Base-by-base conservation (phyloP, 2,329 filamentous ascomycete species). In the Phaeosphaeria sp. region DNA sequence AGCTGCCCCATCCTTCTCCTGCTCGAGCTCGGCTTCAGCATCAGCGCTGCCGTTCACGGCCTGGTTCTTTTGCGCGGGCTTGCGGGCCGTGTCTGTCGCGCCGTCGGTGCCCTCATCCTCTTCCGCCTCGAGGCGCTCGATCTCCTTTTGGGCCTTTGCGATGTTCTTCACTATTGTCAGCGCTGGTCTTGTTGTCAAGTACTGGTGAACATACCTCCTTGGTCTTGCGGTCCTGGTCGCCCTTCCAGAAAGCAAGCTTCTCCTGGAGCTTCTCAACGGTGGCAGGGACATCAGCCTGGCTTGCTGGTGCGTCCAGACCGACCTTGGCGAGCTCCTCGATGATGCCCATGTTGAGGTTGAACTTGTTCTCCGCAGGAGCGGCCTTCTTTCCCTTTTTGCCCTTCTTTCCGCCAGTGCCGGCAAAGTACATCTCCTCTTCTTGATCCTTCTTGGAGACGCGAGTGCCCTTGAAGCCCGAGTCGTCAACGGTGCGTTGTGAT, bases 141-240 rank as follows among this genome's bases (percentile, higher is more conserved):
- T 96, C 79, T 97, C 93, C 80, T 94, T 94, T 84, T 97, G 90
- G 60, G 95, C 95, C 81, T 97, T 97, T 64, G 92, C 91, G 60
- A 98, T 90, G 84, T 99, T 99, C 95, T 98, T 30, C 22, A 23
- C 20, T 50, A 18, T 53, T n/a, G 46, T 72, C 57, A 72, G 66
- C 52, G 49, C 23, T 41, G 42, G 27, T 17, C 6, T 20, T 6
- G 18, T 27, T 15, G 41, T 46, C 6, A 2, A 20, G 33, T 10
- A 46, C 18, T 17, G 25, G 13, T 21, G 18, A 65, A 81, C 89
- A 84, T 81, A 97, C 95, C 82, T 92, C 90, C 77, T 95, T 87
- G 20, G 95, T 99, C 85, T 97, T 92, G 64, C 87, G 84, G 56
- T 90, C 87, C 83, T 98, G 95, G 80, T 97, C 91, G 52, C 86